Base-by-base conservation (phyloP, 805 yeast genomes). In the Candida quercuum region DNA sequence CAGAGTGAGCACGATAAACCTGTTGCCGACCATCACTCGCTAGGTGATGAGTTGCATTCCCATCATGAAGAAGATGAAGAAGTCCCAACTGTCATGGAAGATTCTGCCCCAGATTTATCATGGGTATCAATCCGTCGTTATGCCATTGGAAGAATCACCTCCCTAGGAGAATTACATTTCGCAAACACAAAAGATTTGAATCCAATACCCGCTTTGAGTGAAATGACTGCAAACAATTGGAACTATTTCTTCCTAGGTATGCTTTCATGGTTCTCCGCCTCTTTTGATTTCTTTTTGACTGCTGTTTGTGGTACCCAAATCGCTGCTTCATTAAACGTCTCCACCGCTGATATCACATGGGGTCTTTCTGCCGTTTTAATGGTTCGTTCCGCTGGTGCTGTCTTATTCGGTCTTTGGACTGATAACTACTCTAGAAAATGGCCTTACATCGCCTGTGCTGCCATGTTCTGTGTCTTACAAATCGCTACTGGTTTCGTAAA, bases 381-480 rank as follows among this genome's bases (percentile, higher is more conserved):
- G 86, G 68, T 81, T 39, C 68, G 89, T 39, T 72, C 85, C 3
- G 77, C 77, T 3, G 89, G 89, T 31, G 87, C 89, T 1, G 57
- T 80, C 13, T 62, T 74, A 24, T 81, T 81, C 51, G 89, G 89
- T 36, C 52, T 71, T 25, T 64, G 76, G 57, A 74, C 80, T 24
- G 89, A 81, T 51, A 66, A 66, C 37, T 72, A 66, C 49, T 85
- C 87, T 7, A 69, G 87, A 48, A 80, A 78, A 48, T 78, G 80
- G 77, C 83, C 87, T 4, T 78, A 72, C 48, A 71, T 81, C 33
- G 50, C 64, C 30, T 75, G 78, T 54, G 66, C 75, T 43, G 47
- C 61, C 5, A 57, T 76, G 37, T 74, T 81, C 54, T 61, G 71
- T 35, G 71, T 64, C 21, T 57, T 81, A 28, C 85, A 81, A 48